Evolutionary conservation across 805 yeast species (phyloP), one percentile per base, ranked within the genome.

Genomic region (Ogataea wickerhamii): DNA sequence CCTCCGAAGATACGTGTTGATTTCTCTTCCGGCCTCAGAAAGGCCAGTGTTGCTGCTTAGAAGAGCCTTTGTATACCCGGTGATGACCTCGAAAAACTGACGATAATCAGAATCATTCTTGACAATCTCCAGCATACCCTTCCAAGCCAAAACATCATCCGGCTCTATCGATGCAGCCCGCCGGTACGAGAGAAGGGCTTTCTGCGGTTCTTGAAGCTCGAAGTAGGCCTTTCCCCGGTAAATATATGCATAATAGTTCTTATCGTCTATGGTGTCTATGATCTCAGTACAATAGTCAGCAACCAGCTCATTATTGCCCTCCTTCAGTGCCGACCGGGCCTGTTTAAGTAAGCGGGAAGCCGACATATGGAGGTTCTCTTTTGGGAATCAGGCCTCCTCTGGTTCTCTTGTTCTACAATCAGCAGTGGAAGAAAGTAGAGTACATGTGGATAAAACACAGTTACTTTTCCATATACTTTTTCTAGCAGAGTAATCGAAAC

Each of bases 181-280:
- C 21, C 52, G 50, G 49, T 80, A 82, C 8, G 71, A 57, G 18
- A 45, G 46, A 10, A 61, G 45, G 0, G 86, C 80, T 3, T 57
- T 49, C 2, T 55, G 51, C 4, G 55, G 40, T 5, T 73, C 60
- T 11, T 65, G 56, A 37, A 70, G 49, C 6, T 73, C 55, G 41
- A 78, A 78, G 40, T 71, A 66, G 1, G 87, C 74, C 55, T 86
- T 87, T 6, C 93, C 96, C 34, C 74, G 63, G 50, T 88, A 78
- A 4, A 85, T 71, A 48, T 70, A 68, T 12, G 89, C 96, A 53
- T 73, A 74, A 56, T 80, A 82, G 56, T 76, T 75, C 6, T 67
- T 48, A 3, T 68, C 64, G 43, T 86, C 94, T 4, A 65, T 45
- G n/a, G 51, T 52, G 8, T 68, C 71, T 7, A 87, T 57, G 3